Evolutionary conservation across 192 early-diverging fungal genomes (phyloP), one percentile per base, ranked within the genome.

Genomic region (Entomortierella lignicola): DNA sequence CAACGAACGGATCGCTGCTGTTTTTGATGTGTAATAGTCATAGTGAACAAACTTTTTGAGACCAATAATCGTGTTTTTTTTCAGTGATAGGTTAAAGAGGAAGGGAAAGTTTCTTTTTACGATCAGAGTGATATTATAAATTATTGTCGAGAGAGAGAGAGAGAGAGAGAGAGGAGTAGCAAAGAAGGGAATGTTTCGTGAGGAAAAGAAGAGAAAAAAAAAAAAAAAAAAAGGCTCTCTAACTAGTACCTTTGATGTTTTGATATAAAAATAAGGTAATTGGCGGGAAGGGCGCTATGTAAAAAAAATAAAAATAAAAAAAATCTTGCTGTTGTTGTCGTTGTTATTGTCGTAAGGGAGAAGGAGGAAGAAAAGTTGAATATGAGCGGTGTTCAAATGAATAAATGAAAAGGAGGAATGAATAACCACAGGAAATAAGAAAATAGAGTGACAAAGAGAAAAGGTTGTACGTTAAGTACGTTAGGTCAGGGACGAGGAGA

Each of bases 161-260:
- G 50, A 58, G 29, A n/a, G 48, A 51, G 26, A 27, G 50, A 60
- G 50, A 54, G 58, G 50, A 29, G 13, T 20, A 8, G 52, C 50
- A 43, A 47, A 31, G 51, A 52, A 37, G 34, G 34, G 44, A 21
- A 30, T 41, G 29, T 2, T 10, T 26, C 21, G 29, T 25, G 17
- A 39, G 26, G 39, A 18, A 39, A 15, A 21, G 54, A 27, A 60
- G 34, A 55, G 37, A 53, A 43, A 29, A 18, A 55, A 57, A 47
- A 51, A 37, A 47, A 60, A 47, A 30, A 53, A 60, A 37, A 48
- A 52, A 13, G 31, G 5, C 10, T 10, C 10, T 37, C 34, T 37
- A 10, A 37, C 34, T 37, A 10, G 5, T 37, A 10, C 5, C 34
- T 37, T 10, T 37, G 4, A 7, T 37, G 4, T 37, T 37, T 37